Conservation (phyloP, 768 basidiomycete species). For the Mycena venus region DNA sequence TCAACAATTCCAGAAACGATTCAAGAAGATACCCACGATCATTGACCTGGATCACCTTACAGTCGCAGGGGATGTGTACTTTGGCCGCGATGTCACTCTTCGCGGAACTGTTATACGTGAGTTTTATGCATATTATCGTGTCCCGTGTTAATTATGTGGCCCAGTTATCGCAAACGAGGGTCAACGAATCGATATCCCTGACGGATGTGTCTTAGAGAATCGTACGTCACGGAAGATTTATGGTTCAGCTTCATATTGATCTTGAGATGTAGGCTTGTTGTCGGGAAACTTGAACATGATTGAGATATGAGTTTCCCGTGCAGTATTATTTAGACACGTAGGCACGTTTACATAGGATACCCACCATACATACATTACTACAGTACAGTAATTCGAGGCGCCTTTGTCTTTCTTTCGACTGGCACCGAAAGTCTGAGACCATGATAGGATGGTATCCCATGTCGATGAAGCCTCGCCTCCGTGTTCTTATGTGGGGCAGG, state of each 20-base stretch:
- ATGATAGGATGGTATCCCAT: no score
- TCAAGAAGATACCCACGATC: constrained; percentile 94
- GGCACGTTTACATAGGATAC: no score
- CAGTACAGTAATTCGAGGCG: no score
- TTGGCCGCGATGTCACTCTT: constrained; percentile 88
- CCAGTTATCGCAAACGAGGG: constrained; percentile 82
- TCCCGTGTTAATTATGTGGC: neutral
- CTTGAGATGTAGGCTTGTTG: constrained; percentile 69
- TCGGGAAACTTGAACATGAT: constrained; percentile 13
- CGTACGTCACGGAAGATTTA: constrained; percentile 49
- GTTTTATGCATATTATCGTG: constrained; percentile 26
- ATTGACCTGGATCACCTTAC: constrained; percentile 95
- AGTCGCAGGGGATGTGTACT: constrained; percentile 91
- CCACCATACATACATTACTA: neutral
- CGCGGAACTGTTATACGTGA: constrained; percentile 89
- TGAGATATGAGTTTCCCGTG: neutral
- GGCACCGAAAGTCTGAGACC: no score
- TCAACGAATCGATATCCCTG: constrained; percentile 80
- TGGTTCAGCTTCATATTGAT: constrained; percentile 70
- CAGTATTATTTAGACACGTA: neutral
- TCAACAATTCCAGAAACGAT: constrained; percentile 92
- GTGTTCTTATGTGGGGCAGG: no score
- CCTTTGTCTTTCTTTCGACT: no score
- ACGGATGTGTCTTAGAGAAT: constrained; percentile 80
- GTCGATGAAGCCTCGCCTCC: no score